Conservation (phyloP, 768 basidiomycete genomes). For the Tremella fuciformis region DNA sequence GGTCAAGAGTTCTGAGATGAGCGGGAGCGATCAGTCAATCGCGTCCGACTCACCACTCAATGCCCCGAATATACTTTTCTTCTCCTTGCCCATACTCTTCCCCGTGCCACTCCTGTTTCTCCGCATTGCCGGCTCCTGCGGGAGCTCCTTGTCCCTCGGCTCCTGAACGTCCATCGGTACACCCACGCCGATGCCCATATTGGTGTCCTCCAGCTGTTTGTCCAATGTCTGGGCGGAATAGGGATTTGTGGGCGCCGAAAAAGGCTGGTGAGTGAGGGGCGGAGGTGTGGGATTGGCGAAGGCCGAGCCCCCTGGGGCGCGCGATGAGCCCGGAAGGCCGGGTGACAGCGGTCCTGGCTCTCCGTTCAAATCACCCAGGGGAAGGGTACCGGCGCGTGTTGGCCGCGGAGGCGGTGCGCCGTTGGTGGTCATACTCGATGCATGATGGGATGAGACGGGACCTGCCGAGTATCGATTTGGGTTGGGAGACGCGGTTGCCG, state of each 20-base stretch:
- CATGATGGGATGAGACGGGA: slow-evolving; percentile 10
- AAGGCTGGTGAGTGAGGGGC: slow-evolving; percentile 17
- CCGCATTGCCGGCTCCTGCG: slow-evolving; percentile 42
- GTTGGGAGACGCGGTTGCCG: slow-evolving; percentile 46
- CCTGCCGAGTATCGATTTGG: slow-evolving; percentile 49
- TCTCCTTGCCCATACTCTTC: slow-evolving; percentile 47
- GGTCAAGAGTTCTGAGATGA: slow-evolving; percentile 39
- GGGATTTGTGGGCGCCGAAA: slow-evolving; percentile 20
- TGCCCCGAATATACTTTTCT: slow-evolving; percentile 52
- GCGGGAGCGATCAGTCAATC: slow-evolving; percentile 4
- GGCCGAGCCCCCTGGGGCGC: slow-evolving; percentile 5
- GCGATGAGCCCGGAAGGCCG: slow-evolving; percentile 1
- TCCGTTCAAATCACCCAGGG: slow-evolving; percentile 30
- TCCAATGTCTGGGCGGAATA: slow-evolving; percentile 36
- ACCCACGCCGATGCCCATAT: slow-evolving; percentile 36
- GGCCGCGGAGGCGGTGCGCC: slow-evolving; percentile 40
- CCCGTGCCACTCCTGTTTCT: slow-evolving; percentile 47
- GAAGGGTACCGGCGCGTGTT: slow-evolving; percentile 47
- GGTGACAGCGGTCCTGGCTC: slow-evolving; percentile 14
- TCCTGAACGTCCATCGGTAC: slow-evolving; percentile 35
- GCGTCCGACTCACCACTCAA: slow-evolving; percentile 40
- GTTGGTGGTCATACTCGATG: not conserved
- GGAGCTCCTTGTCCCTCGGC: slow-evolving; percentile 45
- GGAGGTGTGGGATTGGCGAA: slow-evolving; percentile 9
- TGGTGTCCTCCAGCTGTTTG: slow-evolving; percentile 34